Evolutionary conservation across 1,139 yeast genomes (phyloP), one percentile per base, ranked within the genome.

Genomic region (Blastobotrys ciferrii): DNA sequence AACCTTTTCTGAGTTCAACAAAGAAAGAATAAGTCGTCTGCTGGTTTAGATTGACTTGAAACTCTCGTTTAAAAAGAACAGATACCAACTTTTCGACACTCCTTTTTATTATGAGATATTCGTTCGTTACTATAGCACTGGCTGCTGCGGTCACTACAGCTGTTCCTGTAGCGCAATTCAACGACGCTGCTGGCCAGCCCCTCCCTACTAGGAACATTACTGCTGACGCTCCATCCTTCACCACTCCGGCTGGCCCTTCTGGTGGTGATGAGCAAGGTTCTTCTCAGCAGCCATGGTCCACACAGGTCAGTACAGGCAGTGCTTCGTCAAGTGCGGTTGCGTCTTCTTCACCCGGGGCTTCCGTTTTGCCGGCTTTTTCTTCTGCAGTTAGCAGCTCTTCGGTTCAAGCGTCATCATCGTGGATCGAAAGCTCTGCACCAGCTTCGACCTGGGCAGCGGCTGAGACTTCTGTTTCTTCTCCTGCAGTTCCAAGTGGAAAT

Each of bases 51-150:
- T 31, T n/a, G 33, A 31, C 33, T 12, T 12, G 33, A 31, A 31
- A 31, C 33, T 11, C 33, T 31, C 13, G 4, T 33, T 13, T 13
- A 33, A 23, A 5, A 23, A 9, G 12, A 33, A 5, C 17, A 33
- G 11, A 33, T 17, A n/a, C 38, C 38, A 33, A 14, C 6, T 32
- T 6, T 17, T 14, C 38, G 13, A 9, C 20, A 33, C 20, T 17
- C 38, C 11, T 14, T 17, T 33, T n/a, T 12, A 33, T 14, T 14
- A 33, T 33, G 38, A 33, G 17, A 33, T 14, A 7, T 17, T 33
- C 38, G 17, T 9, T 33, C 38, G 12, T 33, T 33, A n/a, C 38
- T 33, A 33, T 33, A 17, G 38, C 38, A 13, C 20, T 33, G 38
- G 38, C 19, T 14, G 38, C 38, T 7, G 18, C 13, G 4, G 17